Conservation (phyloP, 768 basidiomycete species). For the Pleurotus djamor region DNA sequence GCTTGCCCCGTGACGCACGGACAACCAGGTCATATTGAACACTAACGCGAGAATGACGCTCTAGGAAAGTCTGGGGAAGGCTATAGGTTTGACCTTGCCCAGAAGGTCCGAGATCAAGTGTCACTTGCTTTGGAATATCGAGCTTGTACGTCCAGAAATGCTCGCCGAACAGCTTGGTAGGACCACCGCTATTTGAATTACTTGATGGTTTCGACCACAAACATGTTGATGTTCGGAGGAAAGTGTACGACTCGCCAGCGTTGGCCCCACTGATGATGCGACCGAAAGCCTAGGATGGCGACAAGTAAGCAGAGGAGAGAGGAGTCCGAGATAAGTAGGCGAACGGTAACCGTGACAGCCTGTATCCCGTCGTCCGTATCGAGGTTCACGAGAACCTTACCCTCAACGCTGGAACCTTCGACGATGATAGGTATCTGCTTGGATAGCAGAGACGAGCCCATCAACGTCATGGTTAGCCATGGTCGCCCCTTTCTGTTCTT, state of each 20-base stretch:
- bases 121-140: conserved; percentile 34
- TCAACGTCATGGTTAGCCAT: background rate
- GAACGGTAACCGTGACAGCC: conserved; percentile 46
- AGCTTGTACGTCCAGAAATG: conserved; percentile 36
- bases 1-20: conserved; percentile 25
- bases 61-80: conserved; percentile 37
- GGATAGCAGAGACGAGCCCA: background rate
- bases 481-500: conserved; percentile 4
- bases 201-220: background rate
- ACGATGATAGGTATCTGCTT: conserved; percentile 29
- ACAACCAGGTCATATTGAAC: conserved; percentile 32
- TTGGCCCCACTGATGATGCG: conserved; percentile 36
- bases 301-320: background rate
- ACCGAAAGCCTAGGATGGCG: conserved; percentile 26
- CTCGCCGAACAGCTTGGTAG: conserved; percentile 29
- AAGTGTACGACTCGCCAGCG: conserved; percentile 23
- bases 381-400: conserved; percentile 30
- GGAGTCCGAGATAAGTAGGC: conserved; percentile 15
- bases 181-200: background rate
- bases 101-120: conserved; percentile 14
- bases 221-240: background rate
- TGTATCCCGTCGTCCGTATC: conserved; percentile 42
- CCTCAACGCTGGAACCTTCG: conserved; percentile 30
- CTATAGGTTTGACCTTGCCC: conserved; percentile 20
- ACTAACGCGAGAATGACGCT: conserved; percentile 32